Conservation (phyloP, 495 filamentous ascomycete genomes). For the Aspergillus ostianus region DNA sequence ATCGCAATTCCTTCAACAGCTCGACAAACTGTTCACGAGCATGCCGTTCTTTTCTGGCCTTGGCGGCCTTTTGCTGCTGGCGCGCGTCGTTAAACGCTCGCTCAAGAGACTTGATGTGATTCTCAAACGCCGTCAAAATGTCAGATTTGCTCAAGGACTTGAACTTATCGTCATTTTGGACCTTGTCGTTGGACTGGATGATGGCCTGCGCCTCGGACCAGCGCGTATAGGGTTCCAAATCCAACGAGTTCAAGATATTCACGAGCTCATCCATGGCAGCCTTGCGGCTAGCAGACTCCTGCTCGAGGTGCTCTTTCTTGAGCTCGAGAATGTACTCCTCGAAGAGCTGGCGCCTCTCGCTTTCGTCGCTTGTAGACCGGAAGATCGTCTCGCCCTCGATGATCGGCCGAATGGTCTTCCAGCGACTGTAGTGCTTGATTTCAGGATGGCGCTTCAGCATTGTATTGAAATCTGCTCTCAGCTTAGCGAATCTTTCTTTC, state of each 20-base stretch:
- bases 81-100: constrained; percentile 83
- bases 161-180: constrained; percentile 87
- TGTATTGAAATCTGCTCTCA: constrained; percentile 88
- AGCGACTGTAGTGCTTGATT: constrained; percentile 96
- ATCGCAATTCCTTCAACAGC: constrained; percentile 70
- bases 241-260: constrained; percentile 74
- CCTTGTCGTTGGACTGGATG: constrained; percentile 74
- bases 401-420: constrained; percentile 93
- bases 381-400: constrained; percentile 96
- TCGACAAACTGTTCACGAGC: constrained; percentile 75
- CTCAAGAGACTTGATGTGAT: constrained; percentile 89
- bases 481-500: constrained; percentile 90
- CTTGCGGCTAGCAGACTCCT: constrained; percentile 68
- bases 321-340: constrained; percentile 89
- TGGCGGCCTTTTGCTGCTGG: constrained; percentile 80
- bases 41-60: constrained; percentile 77
- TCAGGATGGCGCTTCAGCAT: constrained; percentile 97
- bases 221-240: constrained; percentile 89
- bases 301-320: constrained; percentile 72
- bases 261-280: constrained; percentile 84
- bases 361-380: constrained; percentile 82
- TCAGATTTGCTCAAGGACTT: constrained; percentile 82
- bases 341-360: constrained; percentile 87
- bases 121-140: constrained; percentile 89
- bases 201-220: constrained; percentile 88